phyloP scores from a whole-genome alignment of 495 filamentous ascomycete genomes.

The Neurospora terricola region DNA sequence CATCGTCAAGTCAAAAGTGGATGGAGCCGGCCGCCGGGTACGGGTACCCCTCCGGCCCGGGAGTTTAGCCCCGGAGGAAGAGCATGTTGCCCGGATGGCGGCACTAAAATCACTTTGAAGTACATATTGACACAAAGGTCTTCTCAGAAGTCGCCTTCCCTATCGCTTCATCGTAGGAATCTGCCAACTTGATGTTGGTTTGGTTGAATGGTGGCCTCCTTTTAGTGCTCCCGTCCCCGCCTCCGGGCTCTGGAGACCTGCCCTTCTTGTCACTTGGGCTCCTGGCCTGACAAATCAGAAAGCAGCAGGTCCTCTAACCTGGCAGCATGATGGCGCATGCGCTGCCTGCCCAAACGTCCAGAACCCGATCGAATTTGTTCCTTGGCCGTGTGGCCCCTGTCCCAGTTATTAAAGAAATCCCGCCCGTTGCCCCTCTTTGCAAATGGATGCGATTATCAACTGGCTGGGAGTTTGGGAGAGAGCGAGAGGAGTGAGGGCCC shows the following conservation, averaged over 20 bases:
- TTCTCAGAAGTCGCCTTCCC: not conserved
- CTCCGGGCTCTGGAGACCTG: not conserved
- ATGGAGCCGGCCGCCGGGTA: not conserved
- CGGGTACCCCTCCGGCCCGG: not conserved
- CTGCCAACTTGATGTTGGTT: not conserved
- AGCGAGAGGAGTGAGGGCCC: not conserved
- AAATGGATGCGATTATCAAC: not conserved
- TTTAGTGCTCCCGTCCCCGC: not conserved
- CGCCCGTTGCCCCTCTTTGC: not conserved
- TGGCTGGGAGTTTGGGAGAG: not conserved
- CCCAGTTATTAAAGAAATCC: not conserved
- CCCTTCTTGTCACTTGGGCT: not conserved
- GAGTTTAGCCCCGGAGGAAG: not conserved
- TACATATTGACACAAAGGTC: not conserved
- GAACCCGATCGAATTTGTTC: not conserved
- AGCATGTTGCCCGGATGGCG: not conserved
- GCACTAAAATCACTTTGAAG: not conserved
- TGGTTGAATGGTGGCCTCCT: not conserved
- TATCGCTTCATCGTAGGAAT: not conserved
- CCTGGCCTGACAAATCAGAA: not conserved
- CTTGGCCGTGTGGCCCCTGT: not conserved
- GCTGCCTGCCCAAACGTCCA: not conserved
- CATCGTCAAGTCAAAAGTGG: not conserved
- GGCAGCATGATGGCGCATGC: not conserved
- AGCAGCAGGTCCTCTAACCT: not conserved